phyloP scores from a whole-genome alignment of 2,329 filamentous ascomycete species.

The Sporothrix globosa region DNA sequence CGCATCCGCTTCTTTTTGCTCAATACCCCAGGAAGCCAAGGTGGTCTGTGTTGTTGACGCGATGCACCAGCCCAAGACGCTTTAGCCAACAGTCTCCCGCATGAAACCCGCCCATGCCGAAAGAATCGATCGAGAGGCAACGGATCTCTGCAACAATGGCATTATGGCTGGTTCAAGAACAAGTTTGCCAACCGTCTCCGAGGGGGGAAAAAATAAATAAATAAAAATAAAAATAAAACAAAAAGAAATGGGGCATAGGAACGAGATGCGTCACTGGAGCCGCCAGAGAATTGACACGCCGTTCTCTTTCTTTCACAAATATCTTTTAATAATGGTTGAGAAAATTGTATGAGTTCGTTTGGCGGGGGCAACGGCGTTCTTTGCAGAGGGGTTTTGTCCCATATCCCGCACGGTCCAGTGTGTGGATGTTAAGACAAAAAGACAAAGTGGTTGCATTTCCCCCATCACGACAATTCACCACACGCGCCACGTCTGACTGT shows the following conservation, averaged over 20 bases:
- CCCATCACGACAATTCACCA: not conserved
- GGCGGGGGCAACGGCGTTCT: not conserved
- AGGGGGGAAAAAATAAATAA: not conserved
- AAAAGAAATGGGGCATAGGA: no score
- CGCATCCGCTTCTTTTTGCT: not conserved
- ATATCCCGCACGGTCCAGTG: not conserved
- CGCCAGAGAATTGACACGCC: not conserved
- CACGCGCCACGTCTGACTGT: not conserved
- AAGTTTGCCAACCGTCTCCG: not conserved
- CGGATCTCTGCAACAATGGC: not conserved
- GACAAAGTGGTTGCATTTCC: conserved; percentile 11
- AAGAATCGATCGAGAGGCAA: not conserved
- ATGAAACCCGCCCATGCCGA: conserved; percentile 10
- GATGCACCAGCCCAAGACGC: not conserved
- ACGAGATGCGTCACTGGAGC: not conserved
- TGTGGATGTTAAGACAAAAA: not conserved
- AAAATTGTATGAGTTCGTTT: not conserved
- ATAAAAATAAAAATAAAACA: no score
- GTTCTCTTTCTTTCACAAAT: not conserved
- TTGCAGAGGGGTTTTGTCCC: not conserved
- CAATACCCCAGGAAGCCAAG: conserved; percentile 15
- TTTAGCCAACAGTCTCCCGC: not conserved
- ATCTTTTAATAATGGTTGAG: not conserved
- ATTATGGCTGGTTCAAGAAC: not conserved
- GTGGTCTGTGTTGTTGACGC: not conserved